Conservation (phyloP, 1,139 yeast species). For the Debaryomyces coudertii region DNA sequence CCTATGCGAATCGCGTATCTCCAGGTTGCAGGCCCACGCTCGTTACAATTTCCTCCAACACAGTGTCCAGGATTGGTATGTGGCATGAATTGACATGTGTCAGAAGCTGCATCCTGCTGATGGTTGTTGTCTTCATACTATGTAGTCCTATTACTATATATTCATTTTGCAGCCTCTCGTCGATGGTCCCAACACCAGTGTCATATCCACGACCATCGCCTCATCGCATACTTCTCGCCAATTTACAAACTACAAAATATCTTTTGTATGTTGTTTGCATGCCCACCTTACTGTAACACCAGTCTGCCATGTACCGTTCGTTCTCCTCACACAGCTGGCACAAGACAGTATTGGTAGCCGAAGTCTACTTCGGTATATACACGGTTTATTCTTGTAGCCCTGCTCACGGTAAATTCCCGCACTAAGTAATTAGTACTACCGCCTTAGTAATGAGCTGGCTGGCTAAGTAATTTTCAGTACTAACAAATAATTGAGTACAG, state of each 20-base stretch:
- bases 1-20: neutral
- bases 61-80: neutral
- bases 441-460: constrained; percentile 4
- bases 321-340: constrained; percentile 3
- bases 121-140: too few species aligned
- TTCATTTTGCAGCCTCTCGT: neutral
- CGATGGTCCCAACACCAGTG: neutral
- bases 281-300: neutral
- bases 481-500: constrained; percentile 22
- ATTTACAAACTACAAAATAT: neutral
- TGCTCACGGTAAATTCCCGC: constrained; percentile 13
- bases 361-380: constrained; percentile 2
- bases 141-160: too few species aligned
- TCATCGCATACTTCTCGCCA: neutral
- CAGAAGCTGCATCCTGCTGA: too few species aligned
- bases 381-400: constrained; percentile 5
- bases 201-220: neutral
- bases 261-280: too few species aligned
- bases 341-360: neutral
- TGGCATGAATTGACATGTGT: too few species aligned
- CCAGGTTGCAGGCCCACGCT: neutral
- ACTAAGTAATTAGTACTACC: constrained; percentile 10
- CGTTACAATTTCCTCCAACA: neutral
- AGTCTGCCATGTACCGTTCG: neutral
- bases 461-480: constrained; percentile 19